Evolutionary conservation across 2,329 filamentous ascomycete species (phyloP), one percentile per base, ranked within the genome.

Genomic region (Calonectria pseudoturangicola): DNA sequence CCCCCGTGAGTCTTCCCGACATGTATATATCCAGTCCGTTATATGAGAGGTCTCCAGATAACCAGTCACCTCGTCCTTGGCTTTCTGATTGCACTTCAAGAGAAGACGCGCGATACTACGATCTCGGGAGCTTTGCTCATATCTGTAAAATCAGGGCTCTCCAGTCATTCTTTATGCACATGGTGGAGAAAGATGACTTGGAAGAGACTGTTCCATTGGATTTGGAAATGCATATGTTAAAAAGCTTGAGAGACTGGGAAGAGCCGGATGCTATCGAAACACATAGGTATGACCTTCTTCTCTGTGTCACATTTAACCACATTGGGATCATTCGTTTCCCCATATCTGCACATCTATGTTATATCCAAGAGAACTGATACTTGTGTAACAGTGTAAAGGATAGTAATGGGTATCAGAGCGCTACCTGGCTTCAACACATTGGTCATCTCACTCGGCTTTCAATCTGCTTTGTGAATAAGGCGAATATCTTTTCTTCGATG

Each of bases 141-240:
- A 18, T 67, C 5, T 67, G 65, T 48, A 67, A 67, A 25, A 67
- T 67, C 7, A 45, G 50, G 30, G 9, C 48, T 21, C 33, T 58
- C 27, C 65, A 67, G 13, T 67, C 65, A 9, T 67, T 58, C 18
- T 67, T 67, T 25, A 67, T 67, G 65, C 65, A 67, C 50, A 67
- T 47, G 39, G 47, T 67, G 13, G 65, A 67, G 50, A 56, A 58
- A 39, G 65, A 67, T 15, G 36, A 58, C 5, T 21, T 67, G 9
- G 50, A 58, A 27, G 65, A 67, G 16, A 28, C 33, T 10, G 39
- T 67, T 3, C 65, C 65, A 2, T 27, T 67, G 25, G 65, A 67
- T 25, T 48, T 67, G 25, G 65, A 67, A 67, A 45, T 47, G 65
- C 65, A 65, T 15, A 67, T 58, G 65, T 48, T 67, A n/a, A 58